A percentile compares a stretch with the other conserved stretches of the same genome.
phyloP scores from a whole-genome alignment of 2,329 filamentous ascomycete species.

The Exophiala dermatitidis region DNA sequence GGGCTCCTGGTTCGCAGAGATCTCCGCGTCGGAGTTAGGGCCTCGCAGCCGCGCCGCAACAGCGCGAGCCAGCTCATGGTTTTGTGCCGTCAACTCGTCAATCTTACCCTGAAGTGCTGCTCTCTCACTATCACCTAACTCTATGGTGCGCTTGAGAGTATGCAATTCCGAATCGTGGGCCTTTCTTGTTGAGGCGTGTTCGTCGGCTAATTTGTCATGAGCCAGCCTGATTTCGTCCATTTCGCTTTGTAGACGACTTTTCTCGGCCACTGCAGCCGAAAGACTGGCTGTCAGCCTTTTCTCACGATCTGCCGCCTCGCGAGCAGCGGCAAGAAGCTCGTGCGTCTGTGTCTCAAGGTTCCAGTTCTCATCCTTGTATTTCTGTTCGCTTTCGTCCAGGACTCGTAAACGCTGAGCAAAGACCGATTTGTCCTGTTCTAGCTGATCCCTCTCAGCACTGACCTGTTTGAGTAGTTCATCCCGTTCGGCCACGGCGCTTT shows the following conservation, averaged over 20 bases:
- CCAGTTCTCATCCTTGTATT: slow-evolving; percentile 99
- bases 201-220: slow-evolving; percentile 72
- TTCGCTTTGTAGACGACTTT: slow-evolving; percentile 71
- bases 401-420: slow-evolving; percentile 72
- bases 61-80: slow-evolving; percentile 80
- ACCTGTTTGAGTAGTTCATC: slow-evolving; percentile 75
- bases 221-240: slow-evolving; percentile 80
- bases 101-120: slow-evolving; percentile 73
- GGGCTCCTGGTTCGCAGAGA: slow-evolving; percentile 47
- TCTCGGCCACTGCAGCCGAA: slow-evolving; percentile 63
- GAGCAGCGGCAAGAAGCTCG: slow-evolving; percentile 65
- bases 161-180: slow-evolving; percentile 85
- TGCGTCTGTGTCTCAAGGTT: slow-evolving; percentile 88
- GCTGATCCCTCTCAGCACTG: slow-evolving; percentile 65
- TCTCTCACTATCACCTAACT: slow-evolving; percentile 70
- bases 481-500: slow-evolving; percentile 74
- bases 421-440: slow-evolving; percentile 75
- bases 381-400: slow-evolving; percentile 87
- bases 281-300: slow-evolving; percentile 70
- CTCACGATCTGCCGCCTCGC: slow-evolving; percentile 73
- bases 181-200: slow-evolving; percentile 68
- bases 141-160: slow-evolving; percentile 70
- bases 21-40: slow-evolving; percentile 46
- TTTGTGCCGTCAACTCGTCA: slow-evolving; percentile 80
- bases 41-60: slow-evolving; percentile 66